Conservation (phyloP, 371 early-diverging fungal genomes). For the Lichtheimia hyalospora region DNA sequence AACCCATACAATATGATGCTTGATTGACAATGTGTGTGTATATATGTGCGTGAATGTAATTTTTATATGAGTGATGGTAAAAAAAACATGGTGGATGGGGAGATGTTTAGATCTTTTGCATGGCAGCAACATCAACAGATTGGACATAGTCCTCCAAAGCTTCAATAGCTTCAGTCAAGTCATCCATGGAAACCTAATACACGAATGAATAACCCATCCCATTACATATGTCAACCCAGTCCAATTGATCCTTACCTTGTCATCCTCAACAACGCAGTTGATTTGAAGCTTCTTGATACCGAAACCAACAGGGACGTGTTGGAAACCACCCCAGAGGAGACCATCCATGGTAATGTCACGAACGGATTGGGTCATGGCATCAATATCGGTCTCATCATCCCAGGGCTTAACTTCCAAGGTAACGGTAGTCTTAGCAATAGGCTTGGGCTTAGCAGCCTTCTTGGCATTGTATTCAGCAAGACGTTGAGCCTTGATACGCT, state of each 20-base stretch:
- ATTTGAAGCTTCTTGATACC: constrained; percentile 95
- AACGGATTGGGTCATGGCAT: constrained; percentile 74
- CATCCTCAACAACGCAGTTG: constrained; percentile 92
- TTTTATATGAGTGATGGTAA: too few relatives aligned
- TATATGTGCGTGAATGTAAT: not conserved
- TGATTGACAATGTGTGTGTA: not conserved
- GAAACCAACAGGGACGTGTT: constrained; percentile 84
- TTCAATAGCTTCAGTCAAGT: constrained; percentile 76
- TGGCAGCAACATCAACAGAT: constrained; percentile 90
- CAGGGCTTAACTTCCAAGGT: constrained; percentile 96
- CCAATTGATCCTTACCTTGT: constrained; percentile 57
- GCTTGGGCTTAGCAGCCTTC: constrained; percentile 93
- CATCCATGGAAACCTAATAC: constrained; percentile 63
- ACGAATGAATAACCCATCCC: not conserved
- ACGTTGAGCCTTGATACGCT: constrained; percentile 84
- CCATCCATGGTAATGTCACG: constrained; percentile 83
- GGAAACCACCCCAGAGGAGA: constrained; percentile 86
- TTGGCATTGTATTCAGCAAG: constrained; percentile 91
- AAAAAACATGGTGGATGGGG: not conserved
- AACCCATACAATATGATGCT: not conserved
- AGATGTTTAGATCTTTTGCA: constrained; percentile 87
- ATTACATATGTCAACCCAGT: too few relatives aligned
- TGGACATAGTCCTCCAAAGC: constrained; percentile 88
- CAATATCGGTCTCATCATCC: constrained; percentile 95
- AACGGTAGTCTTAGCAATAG: constrained; percentile 91